Evolutionary conservation across 345 rosid genomes (phyloP), one percentile per base, ranked within the genome.

Genomic region (Draba incana): DNA sequence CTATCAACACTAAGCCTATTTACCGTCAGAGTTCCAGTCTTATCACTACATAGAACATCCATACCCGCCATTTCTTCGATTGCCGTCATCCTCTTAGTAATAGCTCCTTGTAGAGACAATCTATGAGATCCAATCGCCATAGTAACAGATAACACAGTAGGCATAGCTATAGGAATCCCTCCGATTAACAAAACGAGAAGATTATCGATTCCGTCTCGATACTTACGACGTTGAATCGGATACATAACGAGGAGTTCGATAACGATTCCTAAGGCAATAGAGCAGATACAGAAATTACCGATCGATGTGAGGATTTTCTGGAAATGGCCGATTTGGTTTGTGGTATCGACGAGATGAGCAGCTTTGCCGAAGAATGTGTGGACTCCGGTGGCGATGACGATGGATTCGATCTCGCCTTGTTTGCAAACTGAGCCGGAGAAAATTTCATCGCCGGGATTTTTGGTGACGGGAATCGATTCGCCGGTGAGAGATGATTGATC

Each of bases 401-500:
- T 84, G 0, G 98, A 92, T 69, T 92, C 96, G 57, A 88, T 81
- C 74, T 92, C 98, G 50, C 97, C 97, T 75, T 89, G 95, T 66
- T 92, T 90, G 67, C 98, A 92, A 12, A 88, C 89, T 10, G 98
- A 92, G 10, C 98, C 96, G 46, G 98, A 92, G 74, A 86, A 92
- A 8, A 92, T 90, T 77, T 88, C 92, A 62, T 89, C 97, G 0
- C 86, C 83, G 6, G 96, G 88, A 15, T 81, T 62, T 83, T 85
- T 90, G 27, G 89, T 88, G 37, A 90, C 90, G 8, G 97, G 92
- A 41, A 92, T 84, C 2, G 98, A 92, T 80, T 92, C 98, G 23
- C 97, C 98, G 3, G 98, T 92, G 44, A 92, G 98, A 31, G 97
- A 88, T 48, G 96, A 92, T 52, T 92, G 98, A 80, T 90, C 98